Percentiles rank a stretch among this genome's conserved stretches.
These are phyloP conservation scores for Rhizopogon vulgaris DNA, from an alignment of 768 basidiomycete genomes.

Conservation along the genomic window DNA sequence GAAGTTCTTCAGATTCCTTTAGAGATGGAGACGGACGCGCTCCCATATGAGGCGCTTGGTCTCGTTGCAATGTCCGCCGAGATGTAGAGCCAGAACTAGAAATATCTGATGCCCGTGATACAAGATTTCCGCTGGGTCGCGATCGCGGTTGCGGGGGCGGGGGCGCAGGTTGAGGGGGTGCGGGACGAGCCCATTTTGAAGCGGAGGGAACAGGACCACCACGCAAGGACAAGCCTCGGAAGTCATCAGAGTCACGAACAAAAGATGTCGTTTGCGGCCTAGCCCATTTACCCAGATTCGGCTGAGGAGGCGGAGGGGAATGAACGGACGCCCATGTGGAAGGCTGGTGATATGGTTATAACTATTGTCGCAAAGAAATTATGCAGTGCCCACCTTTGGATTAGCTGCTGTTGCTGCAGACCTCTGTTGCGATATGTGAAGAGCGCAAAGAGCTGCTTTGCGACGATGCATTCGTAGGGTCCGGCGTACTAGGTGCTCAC, in stretches of 20 bases:
- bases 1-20: not conserved
- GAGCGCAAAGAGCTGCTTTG: not conserved
- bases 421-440: constrained; percentile 1
- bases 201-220: not conserved
- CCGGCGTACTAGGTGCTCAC: too few relatives aligned
- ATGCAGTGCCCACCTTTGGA: not conserved
- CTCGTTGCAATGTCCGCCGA: not conserved
- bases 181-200: constrained; percentile 12
- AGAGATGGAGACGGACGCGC: not conserved
- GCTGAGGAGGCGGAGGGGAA: not conserved
- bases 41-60: constrained; percentile 2
- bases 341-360: constrained; percentile 1
- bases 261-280: not conserved
- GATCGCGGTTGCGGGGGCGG: not conserved
- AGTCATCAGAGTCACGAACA: not conserved
- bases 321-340: constrained; percentile 1
- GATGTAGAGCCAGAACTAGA: not conserved
- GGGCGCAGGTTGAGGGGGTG: not conserved
- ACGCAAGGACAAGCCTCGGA: not conserved
- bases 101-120: not conserved
- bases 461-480: constrained; percentile 1
- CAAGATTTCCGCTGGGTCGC: not conserved
- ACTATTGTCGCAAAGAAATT: not conserved
- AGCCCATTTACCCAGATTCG: constrained; percentile 7
- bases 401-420: constrained; percentile 2